These are phyloP conservation scores for Metschnikowia reukaufii DNA, from an alignment of 805 yeast species.

Conservation along the genomic window DNA sequence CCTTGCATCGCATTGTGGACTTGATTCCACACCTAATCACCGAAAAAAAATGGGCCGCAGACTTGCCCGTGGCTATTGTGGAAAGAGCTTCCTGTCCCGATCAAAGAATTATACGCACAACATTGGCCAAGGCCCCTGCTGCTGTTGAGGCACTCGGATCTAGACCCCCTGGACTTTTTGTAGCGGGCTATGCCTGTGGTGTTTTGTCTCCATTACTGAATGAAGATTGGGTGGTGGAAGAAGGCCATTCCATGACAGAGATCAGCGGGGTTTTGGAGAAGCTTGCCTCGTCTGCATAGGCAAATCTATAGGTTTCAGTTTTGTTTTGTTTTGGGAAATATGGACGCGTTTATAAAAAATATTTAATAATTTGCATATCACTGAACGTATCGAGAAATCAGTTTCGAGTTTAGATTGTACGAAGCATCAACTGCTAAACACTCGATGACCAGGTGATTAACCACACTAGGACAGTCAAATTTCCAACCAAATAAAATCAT, in stretches of 20 bases:
- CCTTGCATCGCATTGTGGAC: constrained; percentile 71
- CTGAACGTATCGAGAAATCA: no score
- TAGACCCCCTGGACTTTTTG: constrained; percentile 88
- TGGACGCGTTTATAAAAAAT: no score
- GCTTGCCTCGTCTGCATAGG: constrained; percentile 6
- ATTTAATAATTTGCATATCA: no score
- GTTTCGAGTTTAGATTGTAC: no score
- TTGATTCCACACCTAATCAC: constrained; percentile 46
- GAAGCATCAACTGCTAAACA: no score
- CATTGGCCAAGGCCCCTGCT: constrained; percentile 60
- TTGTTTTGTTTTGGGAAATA: no score
- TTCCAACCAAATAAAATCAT: no score
- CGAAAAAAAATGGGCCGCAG: constrained; percentile 61
- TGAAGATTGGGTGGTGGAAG: constrained; percentile 47
- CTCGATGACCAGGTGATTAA: no score
- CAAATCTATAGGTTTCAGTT: not conserved
- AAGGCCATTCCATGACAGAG: constrained; percentile 31
- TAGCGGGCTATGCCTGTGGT: constrained; percentile 77
- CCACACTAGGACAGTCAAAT: no score
- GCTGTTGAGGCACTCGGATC: constrained; percentile 79
- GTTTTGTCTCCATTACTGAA: constrained; percentile 35
- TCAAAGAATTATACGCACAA: constrained; percentile 80
- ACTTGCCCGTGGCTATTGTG: constrained; percentile 77
- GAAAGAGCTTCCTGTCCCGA: constrained; percentile 95
- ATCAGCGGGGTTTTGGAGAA: constrained; percentile 16